These are phyloP conservation scores for Thermochaetoides thermophila DNA, from an alignment of 495 filamentous ascomycete species.

Conservation along the genomic window DNA sequence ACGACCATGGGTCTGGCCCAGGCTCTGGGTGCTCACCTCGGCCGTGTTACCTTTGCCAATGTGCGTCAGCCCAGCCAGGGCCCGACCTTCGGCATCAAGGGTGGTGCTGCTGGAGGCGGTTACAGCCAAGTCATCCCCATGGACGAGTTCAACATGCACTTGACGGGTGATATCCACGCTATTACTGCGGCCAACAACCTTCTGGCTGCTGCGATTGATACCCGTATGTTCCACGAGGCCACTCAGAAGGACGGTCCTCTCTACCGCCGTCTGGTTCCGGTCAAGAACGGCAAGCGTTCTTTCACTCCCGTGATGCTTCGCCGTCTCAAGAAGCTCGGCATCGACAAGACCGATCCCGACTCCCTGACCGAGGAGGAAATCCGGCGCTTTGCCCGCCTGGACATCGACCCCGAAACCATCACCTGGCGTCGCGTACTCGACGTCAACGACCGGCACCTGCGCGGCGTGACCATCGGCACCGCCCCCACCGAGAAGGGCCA, in stretches of 20 bases:
- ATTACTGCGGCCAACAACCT: conserved; percentile 96
- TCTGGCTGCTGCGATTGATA: conserved; percentile 95
- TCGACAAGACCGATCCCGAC: conserved; percentile 84
- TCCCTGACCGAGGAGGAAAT: conserved; percentile 85
- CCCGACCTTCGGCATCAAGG: conserved; percentile 97
- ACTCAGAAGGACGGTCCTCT: conserved; percentile 85
- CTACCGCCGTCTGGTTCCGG: conserved; percentile 77
- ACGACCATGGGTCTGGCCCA: conserved; percentile 95
- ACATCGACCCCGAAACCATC: conserved; percentile 93
- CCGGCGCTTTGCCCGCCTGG: conserved; percentile 69
- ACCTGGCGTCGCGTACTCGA: conserved; percentile 94
- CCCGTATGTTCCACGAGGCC: conserved; percentile 92
- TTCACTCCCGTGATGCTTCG: conserved; percentile 87
- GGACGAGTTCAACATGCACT: conserved; percentile 97
- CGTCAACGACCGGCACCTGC: conserved; percentile 89
- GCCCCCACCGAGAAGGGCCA: conserved; percentile 82
- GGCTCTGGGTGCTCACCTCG: conserved; percentile 81
- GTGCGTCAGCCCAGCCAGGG: conserved; percentile 95
- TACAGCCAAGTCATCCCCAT: conserved; percentile 99
- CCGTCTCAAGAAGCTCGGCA: conserved; percentile 84
- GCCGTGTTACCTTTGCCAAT: conserved; percentile 82
- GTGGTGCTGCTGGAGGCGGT: conserved; percentile 88
- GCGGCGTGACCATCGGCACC: conserved; percentile 73
- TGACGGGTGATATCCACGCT: conserved; percentile 96
- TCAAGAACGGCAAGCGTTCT: conserved; percentile 73